Evolutionary conservation across 257 asterid genomes (phyloP), one percentile per base, ranked within the genome.

Genomic region (Solanum phureja): DNA sequence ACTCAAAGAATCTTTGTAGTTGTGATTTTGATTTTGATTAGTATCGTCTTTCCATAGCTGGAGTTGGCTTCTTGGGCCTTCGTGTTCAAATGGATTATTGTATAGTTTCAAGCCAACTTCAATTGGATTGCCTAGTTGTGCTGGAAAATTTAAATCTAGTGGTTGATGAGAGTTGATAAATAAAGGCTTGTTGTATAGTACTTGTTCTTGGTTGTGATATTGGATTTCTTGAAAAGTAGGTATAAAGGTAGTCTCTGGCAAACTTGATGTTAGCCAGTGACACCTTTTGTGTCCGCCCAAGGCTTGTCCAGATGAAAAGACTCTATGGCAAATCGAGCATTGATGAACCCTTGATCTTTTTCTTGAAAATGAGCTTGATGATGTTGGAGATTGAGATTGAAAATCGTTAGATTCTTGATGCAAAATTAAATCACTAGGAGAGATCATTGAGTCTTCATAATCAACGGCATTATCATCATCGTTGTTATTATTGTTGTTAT

Each of bases 231-330:
- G 90, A 12, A 93, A 91, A 46, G 89, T 89, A 1, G 94, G 94
- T 72, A 94, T 89, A 88, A 95, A 90, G 1, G 96, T 90, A 11
- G 91, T 92, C 33, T 93, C 94, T 0, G 94, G 52, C 18, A 93
- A 84, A 86, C 90, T 88, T 3, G 91, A 77, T 35, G 96, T 92
- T 11, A 94, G 90, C 98, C 98, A 96, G 11, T 95, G 98, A 27
- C 99, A 95, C 76, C 98, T 91, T 52, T 96, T 95, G 87, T 96
- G 99, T 7, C 98, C 98, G 1, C 96, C 99, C 16, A 96, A 91
- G 31, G 98, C 98, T 86, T 96, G 99, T 24, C 99, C 98, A 1
- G 98, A 95, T 42, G 98, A 88, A 60, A 96, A 95, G 40, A 94
- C 92, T 24, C 98, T 90, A 8, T 92, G 94, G 68, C 99, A 96